A percentile compares a stretch with the other conserved stretches of the same genome.
Conservation (phyloP, 1,284 basidiomycete genomes). For the Wolfiporia cocos region DNA sequence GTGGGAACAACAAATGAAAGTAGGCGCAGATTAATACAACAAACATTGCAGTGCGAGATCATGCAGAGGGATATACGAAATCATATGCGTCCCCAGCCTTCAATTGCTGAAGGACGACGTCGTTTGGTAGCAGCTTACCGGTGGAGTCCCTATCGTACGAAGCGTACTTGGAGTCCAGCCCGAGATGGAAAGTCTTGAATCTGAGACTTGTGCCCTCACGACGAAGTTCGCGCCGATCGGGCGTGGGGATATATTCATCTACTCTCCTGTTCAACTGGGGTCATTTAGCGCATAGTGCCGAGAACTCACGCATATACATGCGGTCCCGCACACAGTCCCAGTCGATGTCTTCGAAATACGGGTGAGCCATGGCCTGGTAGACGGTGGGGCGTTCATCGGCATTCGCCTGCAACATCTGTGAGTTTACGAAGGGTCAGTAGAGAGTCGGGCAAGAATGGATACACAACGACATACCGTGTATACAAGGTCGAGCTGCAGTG, state of each 20-base stretch:
- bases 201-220: not conserved
- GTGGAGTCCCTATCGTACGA: not conserved
- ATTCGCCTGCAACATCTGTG: slow-evolving; percentile 16
- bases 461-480: slow-evolving; percentile 5
- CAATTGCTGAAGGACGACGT: not conserved
- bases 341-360: slow-evolving; percentile 9
- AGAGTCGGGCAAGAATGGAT: too few relatives aligned
- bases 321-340: not conserved
- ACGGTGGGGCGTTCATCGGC: slow-evolving; percentile 10
- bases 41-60: too few relatives aligned
- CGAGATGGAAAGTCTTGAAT: not conserved
- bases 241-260: not conserved
- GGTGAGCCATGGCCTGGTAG: slow-evolving; percentile 11
- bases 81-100: not conserved
- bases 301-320: slow-evolving; percentile 1
- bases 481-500: slow-evolving; percentile 5
- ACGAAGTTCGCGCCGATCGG: not conserved
- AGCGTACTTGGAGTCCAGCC: not conserved
- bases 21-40: too few relatives aligned
- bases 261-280: not conserved
- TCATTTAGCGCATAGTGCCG: not conserved
- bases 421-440: too few relatives aligned
- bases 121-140: not conserved
- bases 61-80: not conserved
- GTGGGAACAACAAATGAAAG: too few relatives aligned